Evolutionary conservation across 2,329 filamentous ascomycete species (phyloP).

Genomic region (Dothideomycetidae sp.): DNA sequence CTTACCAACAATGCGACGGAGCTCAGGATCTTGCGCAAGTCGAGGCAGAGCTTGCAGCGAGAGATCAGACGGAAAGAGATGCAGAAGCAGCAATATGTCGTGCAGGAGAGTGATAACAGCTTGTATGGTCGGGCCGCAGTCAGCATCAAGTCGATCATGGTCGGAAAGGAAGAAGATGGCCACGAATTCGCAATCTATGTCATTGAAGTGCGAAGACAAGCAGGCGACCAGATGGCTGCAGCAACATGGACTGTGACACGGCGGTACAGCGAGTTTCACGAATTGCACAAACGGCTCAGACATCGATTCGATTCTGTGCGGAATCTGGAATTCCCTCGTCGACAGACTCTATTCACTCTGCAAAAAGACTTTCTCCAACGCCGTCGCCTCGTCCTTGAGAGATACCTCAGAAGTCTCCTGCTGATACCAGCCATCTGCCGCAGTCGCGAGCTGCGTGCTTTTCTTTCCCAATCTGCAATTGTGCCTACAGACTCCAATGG

Average conservation of each 20-base stretch:
- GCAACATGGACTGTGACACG: conserved; percentile 87
- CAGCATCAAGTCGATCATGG: conserved; percentile 82
- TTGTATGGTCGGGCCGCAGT: conserved; percentile 83
- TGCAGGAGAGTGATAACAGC: conserved; percentile 96
- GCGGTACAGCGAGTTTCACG: conserved; percentile 92
- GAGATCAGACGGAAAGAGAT: conserved; percentile 90
- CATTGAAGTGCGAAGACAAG: conserved; percentile 77
- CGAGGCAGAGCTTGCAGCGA: conserved; percentile 79
- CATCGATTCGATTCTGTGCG: conserved; percentile 75
- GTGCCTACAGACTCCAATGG: conserved; percentile 49
- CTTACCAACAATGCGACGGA: conserved; percentile 94
- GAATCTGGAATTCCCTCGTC: conserved; percentile 77
- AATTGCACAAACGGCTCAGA: conserved; percentile 79
- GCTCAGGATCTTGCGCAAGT: conserved; percentile 80
- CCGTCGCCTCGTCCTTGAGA: conserved; percentile 66
- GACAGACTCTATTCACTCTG: conserved; percentile 89
- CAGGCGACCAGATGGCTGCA: conserved; percentile 92
- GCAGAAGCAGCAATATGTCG: conserved; percentile 89
- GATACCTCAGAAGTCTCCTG: conserved; percentile 52
- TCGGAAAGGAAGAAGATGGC: conserved; percentile 81
- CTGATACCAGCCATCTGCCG: conserved; percentile 85
- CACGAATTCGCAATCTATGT: conserved; percentile 89
- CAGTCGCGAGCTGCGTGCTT: conserved; percentile 79
- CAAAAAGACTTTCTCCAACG: conserved; percentile 94
- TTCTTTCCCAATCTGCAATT: conserved; percentile 75